Base-by-base conservation (phyloP, 2,329 filamentous ascomycete species). In the Cercospora sesami region DNA sequence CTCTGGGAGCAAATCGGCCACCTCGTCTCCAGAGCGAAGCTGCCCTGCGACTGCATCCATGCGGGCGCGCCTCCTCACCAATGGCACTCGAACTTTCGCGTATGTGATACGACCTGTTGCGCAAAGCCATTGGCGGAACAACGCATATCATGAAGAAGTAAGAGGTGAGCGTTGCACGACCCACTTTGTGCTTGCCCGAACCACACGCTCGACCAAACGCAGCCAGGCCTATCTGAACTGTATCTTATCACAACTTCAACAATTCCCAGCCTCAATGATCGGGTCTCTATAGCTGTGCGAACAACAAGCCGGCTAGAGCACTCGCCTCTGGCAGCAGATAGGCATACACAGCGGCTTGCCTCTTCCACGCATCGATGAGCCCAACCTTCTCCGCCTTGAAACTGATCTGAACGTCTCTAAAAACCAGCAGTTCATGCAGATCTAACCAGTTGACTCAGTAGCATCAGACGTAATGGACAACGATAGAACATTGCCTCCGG, bases 121-220 rank as follows among this genome's bases (percentile, higher is more conserved):
- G 4, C 39, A 8, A 45, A 18, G 7, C 10, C 42, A 18, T n/a
- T 21, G 42, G 8, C 42, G 42, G 42, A 48, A 21, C 16, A 18
- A 9, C 16, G 42, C 42, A 48, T 23, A 14, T 23, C 18, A 23
- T 51, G 45, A 21, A 21, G 26, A 51, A 51, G 26, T n/a, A n/a
- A 26, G 45, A 14, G 45, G 10, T 23, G 45, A 23, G 45, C 45
- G 45, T 26, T 51, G 21, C 18, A 26, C 18, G 45, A 51, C 45
- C 45, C 45, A 51, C 45, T 51, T 51, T 51, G 45, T 51, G 45
- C 45, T 51, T 51, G 45, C 45, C 45, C 45, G 45, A 51, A 51
- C 45, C 45, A 51, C 45, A 23, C 45, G 45, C 45, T 9, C 6
- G 10, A 23, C 21, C 45, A 51, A 12, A 23, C 10, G 45, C 45